Percentiles rank a stretch among this genome's conserved stretches.
Evolutionary conservation across 345 rosid genomes (phyloP).

Genomic region (Clarkia xantiana): DNA sequence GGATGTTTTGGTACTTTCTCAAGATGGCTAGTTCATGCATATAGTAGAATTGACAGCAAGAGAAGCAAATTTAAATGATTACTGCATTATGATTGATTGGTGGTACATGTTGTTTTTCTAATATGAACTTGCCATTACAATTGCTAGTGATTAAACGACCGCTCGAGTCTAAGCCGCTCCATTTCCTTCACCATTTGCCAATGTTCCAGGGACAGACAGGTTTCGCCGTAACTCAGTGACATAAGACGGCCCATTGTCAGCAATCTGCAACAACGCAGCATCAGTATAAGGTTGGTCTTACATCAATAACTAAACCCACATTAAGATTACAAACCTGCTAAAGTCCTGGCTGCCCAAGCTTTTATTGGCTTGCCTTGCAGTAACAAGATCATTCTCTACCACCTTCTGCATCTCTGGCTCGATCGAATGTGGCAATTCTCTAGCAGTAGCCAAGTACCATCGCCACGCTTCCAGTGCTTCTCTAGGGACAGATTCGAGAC

Average conservation of each 20-base stretch:
- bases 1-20: too few relatives aligned
- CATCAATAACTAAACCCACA: not conserved
- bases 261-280: conserved; percentile 30
- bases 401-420: conserved; percentile 66
- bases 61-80: too few relatives aligned
- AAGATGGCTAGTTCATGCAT: too few relatives aligned
- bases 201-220: conserved; percentile 44
- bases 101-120: too few relatives aligned
- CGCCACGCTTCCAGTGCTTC: conserved; percentile 66
- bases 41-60: too few relatives aligned
- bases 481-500: conserved; percentile 21
- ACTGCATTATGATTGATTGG: too few relatives aligned
- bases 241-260: conserved; percentile 81
- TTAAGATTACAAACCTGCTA: conserved; percentile 40
- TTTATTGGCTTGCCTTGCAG: conserved; percentile 65
- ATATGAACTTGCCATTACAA: too few relatives aligned
- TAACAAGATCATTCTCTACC: conserved; percentile 70
- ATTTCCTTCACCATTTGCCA: conserved; percentile 87
- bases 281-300: not conserved
- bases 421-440: conserved; percentile 56
- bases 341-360: conserved; percentile 65
- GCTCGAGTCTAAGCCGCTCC: too few relatives aligned
- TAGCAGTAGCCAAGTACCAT: conserved; percentile 68
- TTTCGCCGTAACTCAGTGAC: conserved; percentile 63
- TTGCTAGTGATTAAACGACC: too few relatives aligned